Conservation (phyloP, 2,329 filamentous ascomycete species). For the Helicocarpus griseus region DNA sequence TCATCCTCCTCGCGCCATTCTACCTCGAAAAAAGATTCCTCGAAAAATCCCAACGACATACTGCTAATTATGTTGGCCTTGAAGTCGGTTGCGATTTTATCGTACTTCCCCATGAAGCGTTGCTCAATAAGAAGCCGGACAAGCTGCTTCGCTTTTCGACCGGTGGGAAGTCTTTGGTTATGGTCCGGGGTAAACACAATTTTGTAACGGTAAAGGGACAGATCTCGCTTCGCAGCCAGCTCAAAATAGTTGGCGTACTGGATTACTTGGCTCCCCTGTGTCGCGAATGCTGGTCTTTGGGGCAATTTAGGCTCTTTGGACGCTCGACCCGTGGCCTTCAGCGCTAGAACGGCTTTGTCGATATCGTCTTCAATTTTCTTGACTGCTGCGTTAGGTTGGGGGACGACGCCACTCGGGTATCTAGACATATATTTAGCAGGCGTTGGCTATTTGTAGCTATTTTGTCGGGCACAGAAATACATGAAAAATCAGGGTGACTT, state of each 20-base stretch:
- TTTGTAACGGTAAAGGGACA: slow-evolving; percentile 32
- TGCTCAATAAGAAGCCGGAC: slow-evolving; percentile 38
- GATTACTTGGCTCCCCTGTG: slow-evolving; percentile 19
- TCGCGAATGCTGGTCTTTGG: slow-evolving; percentile 29
- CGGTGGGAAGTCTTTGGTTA: slow-evolving; percentile 20
- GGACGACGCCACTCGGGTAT: not conserved
- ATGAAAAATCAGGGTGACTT: not conserved
- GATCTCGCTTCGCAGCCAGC: slow-evolving; percentile 25
- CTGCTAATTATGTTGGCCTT: slow-evolving; percentile 29
- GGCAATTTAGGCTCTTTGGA: slow-evolving; percentile 18
- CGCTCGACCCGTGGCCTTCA: not conserved
- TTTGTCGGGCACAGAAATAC: slow-evolving; percentile 12
- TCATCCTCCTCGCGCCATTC: slow-evolving; percentile 28
- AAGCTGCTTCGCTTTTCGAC: slow-evolving; percentile 39
- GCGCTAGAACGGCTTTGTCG: not conserved
- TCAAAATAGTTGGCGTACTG: slow-evolving; percentile 33
- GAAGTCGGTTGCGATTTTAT: slow-evolving; percentile 31
- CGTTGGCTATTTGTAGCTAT: not conserved
- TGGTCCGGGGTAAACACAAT: slow-evolving; percentile 24
- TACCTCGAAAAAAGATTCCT: slow-evolving; percentile 17
- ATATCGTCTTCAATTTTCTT: not conserved
- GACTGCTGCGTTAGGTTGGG: not conserved
- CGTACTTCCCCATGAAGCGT: slow-evolving; percentile 19
- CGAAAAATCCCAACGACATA: slow-evolving; percentile 15
- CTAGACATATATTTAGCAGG: too few relatives aligned